phyloP scores from a whole-genome alignment of 2,329 filamentous ascomycete genomes.

The Fusarium stilboides region DNA sequence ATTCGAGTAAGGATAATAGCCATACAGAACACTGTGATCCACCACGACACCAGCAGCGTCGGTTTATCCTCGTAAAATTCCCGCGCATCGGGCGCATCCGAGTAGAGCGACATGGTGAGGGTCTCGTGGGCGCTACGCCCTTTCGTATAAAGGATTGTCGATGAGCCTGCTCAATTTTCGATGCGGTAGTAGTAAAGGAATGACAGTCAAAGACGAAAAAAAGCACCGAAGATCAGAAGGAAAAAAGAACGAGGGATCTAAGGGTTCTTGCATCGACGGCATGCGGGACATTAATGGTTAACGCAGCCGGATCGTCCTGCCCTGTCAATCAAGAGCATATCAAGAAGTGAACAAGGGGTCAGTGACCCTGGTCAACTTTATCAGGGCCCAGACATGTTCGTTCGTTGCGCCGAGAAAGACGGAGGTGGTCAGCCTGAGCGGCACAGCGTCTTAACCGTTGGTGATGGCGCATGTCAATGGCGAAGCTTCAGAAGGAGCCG shows the following conservation, averaged over 20 bases:
- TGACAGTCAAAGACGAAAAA: constrained; percentile 1
- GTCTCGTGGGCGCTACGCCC: constrained; percentile 34
- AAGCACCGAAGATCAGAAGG: constrained; percentile 12
- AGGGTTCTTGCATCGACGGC: constrained; percentile 11
- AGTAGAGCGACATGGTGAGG: constrained; percentile 68
- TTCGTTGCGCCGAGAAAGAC: neutral
- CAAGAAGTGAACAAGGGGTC: constrained; percentile 14
- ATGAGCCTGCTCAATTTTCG: neutral
- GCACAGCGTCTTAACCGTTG: constrained; percentile 26
- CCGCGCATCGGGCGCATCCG: constrained; percentile 62
- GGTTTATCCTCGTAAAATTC: constrained; percentile 76
- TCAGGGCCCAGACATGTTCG: constrained; percentile 27
- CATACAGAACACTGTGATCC: constrained; percentile 85
- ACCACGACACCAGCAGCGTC: constrained; percentile 92
- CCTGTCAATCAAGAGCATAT: constrained; percentile 3
- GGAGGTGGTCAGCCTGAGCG: constrained; percentile 29
- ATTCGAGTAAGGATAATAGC: constrained; percentile 85
- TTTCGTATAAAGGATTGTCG: constrained; percentile 8
- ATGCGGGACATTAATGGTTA: constrained; percentile 36
- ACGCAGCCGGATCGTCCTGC: constrained; percentile 10
- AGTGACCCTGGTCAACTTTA: constrained; percentile 15
- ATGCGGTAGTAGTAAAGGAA: neutral
- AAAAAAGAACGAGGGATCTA: constrained; percentile 4
- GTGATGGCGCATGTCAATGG: constrained; percentile 30
- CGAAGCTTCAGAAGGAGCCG: constrained; percentile 1